Conservation (phyloP, 2,329 filamentous ascomycete genomes). For the Sordariomycetes sp. region DNA sequence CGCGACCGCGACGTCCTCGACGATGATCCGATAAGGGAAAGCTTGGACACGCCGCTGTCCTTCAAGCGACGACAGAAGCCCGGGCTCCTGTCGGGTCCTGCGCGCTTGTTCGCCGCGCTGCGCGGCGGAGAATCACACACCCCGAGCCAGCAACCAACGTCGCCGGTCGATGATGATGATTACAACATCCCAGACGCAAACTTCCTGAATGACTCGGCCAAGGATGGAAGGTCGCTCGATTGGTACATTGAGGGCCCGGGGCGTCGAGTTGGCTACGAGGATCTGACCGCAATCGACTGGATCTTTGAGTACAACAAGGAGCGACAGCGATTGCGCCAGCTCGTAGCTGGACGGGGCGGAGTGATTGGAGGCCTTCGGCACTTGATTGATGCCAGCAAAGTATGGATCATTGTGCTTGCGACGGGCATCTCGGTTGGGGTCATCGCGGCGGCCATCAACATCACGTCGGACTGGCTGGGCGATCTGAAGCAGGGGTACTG, state of each 20-base stretch:
- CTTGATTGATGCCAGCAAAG: conserved; percentile 75
- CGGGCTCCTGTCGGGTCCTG: conserved; percentile 33
- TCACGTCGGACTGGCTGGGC: conserved; percentile 86
- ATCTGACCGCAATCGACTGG: conserved; percentile 97
- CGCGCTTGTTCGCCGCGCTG: conserved; percentile 39
- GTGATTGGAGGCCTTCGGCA: conserved; percentile 55
- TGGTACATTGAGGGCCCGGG: conserved; percentile 90
- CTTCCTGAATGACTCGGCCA: conserved; percentile 15
- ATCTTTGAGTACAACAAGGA: conserved; percentile 99
- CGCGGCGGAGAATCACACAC: conserved; percentile 20
- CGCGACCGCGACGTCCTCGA: conserved; percentile 30
- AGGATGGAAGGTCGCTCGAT: conserved; percentile 50
- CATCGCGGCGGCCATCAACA: conserved; percentile 81
- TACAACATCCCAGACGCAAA: background rate
- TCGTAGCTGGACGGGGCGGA: conserved; percentile 61
- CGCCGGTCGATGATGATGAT: background rate
- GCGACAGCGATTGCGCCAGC: conserved; percentile 71
- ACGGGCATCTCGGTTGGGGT: conserved; percentile 78
- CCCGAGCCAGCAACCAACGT: background rate
- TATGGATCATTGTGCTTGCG: conserved; percentile 81
- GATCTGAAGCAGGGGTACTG: conserved; percentile 91
- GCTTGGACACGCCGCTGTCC: conserved; percentile 45
- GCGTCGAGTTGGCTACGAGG: conserved; percentile 85
- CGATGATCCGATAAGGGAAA: conserved; percentile 46
- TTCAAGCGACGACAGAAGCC: conserved; percentile 63